These are phyloP conservation scores for Sarcocystis neurona DNA, from an alignment of 169 alveolate species.

Conservation along the genomic window DNA sequence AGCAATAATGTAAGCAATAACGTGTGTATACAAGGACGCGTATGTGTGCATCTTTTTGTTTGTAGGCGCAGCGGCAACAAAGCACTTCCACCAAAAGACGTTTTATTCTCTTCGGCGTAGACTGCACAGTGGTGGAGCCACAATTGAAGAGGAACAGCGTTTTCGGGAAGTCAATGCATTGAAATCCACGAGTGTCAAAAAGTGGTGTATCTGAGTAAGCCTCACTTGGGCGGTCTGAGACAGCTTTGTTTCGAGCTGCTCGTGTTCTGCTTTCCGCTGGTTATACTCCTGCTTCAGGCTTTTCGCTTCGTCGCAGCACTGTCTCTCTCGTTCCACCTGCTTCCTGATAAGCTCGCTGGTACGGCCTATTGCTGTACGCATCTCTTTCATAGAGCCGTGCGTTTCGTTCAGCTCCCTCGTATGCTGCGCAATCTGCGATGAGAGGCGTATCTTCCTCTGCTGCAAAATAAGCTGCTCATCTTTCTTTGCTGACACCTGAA, in stretches of 20 bases:
- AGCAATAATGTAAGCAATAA: too few relatives aligned
- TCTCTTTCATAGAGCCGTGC: constrained; percentile 78
- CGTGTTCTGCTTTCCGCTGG: constrained; percentile 5
- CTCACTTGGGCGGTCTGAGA: neutral
- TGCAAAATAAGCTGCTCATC: constrained; percentile 81
- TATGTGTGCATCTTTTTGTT: too few relatives aligned
- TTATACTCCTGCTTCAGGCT: constrained; percentile 1
- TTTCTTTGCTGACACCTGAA: constrained; percentile 60
- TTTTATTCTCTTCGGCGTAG: too few relatives aligned
- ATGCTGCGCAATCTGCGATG: constrained; percentile 71
- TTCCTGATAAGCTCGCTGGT: constrained; percentile 78
- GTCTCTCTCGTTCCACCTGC: constrained; percentile 73
- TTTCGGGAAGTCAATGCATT: too few relatives aligned
- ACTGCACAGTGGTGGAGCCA: too few relatives aligned
- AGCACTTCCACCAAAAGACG: too few relatives aligned
- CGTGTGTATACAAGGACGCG: too few relatives aligned
- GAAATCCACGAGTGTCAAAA: too few relatives aligned
- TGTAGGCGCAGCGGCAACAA: too few relatives aligned
- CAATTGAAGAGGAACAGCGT: too few relatives aligned
- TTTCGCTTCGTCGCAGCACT: constrained; percentile 78
- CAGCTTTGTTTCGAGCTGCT: neutral
- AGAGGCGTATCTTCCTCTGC: constrained; percentile 81
- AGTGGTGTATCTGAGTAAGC: neutral
- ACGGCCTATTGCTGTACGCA: constrained; percentile 83
- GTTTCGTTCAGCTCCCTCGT: constrained; percentile 82